Percentiles rank a stretch among this genome's conserved stretches.
Conservation (phyloP, 2,329 filamentous ascomycete species). For the Dothideomycetes sp. region DNA sequence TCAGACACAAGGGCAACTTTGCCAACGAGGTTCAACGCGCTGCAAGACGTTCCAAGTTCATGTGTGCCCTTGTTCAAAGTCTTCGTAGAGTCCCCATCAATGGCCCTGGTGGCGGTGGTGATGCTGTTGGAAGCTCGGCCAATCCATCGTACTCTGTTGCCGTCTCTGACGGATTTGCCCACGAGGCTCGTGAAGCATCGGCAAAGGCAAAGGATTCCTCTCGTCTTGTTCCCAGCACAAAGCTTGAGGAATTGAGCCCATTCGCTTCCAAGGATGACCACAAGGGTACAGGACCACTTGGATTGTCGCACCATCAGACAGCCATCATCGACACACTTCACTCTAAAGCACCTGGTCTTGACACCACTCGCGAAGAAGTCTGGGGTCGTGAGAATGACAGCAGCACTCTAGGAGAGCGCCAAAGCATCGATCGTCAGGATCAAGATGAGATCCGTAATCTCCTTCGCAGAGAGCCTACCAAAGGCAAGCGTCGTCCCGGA, state of each 20-base stretch:
- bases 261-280: conserved; percentile 14
- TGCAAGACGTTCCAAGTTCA: conserved; percentile 84
- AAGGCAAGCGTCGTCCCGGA: conserved; percentile 33
- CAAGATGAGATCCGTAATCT: conserved; percentile 35
- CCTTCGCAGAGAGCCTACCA: conserved; percentile 35
- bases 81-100: conserved; percentile 82
- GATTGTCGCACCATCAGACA: conserved; percentile 24
- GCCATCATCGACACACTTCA: conserved; percentile 38
- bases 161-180: conserved; percentile 60
- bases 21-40: conserved; percentile 68
- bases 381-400: conserved; percentile 33
- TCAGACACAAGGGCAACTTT: conserved; percentile 69
- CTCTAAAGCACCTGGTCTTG: conserved; percentile 33
- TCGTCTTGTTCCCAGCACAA: conserved; percentile 51
- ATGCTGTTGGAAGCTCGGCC: conserved; percentile 49
- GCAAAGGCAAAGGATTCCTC: conserved; percentile 41
- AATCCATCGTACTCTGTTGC: conserved; percentile 77
- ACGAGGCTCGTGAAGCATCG: conserved; percentile 49
- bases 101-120: conserved; percentile 62
- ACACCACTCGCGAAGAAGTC: conserved; percentile 37
- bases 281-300: conserved; percentile 28
- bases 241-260: conserved; percentile 15
- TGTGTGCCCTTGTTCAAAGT: conserved; percentile 82
- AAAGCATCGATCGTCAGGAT: conserved; percentile 31
- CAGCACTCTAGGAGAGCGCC: conserved; percentile 29